Conservation (phyloP, 805 yeast genomes). For the Candida berthetii region DNA sequence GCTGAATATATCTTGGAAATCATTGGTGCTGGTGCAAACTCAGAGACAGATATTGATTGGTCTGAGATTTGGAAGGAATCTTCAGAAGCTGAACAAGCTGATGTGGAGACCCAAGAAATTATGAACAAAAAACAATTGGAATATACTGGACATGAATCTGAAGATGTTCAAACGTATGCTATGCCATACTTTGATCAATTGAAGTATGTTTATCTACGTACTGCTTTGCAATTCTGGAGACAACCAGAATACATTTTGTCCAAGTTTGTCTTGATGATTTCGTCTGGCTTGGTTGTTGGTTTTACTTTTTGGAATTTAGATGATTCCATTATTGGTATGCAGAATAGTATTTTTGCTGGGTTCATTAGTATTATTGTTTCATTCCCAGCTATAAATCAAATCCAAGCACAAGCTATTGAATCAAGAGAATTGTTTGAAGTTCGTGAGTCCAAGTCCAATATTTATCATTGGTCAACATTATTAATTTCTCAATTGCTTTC, state of each 20-base stretch:
- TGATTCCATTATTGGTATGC: conserved; percentile 47
- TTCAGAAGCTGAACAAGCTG: conserved; percentile 22
- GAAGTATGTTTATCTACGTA: conserved; percentile 33
- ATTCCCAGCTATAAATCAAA: conserved; percentile 57
- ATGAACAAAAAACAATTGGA: conserved; percentile 17
- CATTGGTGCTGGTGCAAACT: conserved; percentile 80
- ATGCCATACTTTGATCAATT: conserved; percentile 42
- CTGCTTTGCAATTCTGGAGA: conserved; percentile 45
- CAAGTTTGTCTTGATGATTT: conserved; percentile 44
- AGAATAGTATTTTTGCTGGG: conserved; percentile 53
- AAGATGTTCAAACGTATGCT: conserved; percentile 12
- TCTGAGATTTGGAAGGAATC: conserved; percentile 49
- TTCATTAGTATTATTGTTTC: conserved; percentile 55
- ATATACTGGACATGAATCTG: not conserved
- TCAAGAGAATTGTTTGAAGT: conserved; percentile 64
- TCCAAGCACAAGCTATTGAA: conserved; percentile 52
- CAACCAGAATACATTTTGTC: conserved; percentile 57
- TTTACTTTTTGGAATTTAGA: conserved; percentile 64
- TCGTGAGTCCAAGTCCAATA: conserved; percentile 66
- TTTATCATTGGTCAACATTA: conserved; percentile 66
- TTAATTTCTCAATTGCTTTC: conserved; percentile 45
- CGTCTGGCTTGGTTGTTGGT: conserved; percentile 65
- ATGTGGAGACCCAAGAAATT: conserved; percentile 23
- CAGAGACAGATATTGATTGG: conserved; percentile 50
- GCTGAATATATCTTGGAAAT: conserved; percentile 71